phyloP scores from a whole-genome alignment of 2,329 filamentous ascomycete species.

The Bipolaris zeicola region DNA sequence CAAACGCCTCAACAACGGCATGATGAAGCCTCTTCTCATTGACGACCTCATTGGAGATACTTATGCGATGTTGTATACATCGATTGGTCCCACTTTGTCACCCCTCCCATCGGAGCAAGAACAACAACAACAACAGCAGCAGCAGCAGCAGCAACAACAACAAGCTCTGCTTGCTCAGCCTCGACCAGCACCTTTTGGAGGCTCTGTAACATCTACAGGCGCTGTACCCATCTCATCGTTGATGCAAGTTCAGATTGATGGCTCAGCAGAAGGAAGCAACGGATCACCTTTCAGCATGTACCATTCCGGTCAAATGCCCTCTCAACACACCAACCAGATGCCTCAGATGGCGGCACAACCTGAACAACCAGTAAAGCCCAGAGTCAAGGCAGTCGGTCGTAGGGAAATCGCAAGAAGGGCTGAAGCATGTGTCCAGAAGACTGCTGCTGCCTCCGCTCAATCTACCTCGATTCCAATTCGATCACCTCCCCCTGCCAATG shows the following conservation, averaged over 20 bases:
- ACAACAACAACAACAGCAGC: conserved; percentile 37
- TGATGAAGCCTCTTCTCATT: conserved; percentile 84
- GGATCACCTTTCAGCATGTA: conserved; percentile 34
- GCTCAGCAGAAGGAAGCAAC: conserved; percentile 21
- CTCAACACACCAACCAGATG: conserved; percentile 20
- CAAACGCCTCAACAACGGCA: conserved; percentile 79
- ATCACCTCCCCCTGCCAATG: conserved; percentile 31
- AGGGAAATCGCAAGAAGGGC: conserved; percentile 64
- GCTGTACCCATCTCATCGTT: conserved; percentile 38
- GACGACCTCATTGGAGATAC: conserved; percentile 94
- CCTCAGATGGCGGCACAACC: conserved; percentile 23
- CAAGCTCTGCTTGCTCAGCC: conserved; percentile 20
- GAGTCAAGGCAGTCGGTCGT: conserved; percentile 64
- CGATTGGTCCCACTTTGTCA: conserved; percentile 66
- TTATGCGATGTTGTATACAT: conserved; percentile 77
- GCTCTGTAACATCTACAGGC: conserved; percentile 11
- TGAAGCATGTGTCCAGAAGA: conserved; percentile 59
- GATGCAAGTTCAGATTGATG: conserved; percentile 43
- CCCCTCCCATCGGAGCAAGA: conserved; percentile 52
- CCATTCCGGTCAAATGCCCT: conserved; percentile 33
- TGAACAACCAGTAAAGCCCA: conserved; percentile 31
- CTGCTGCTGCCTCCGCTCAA: conserved; percentile 36
- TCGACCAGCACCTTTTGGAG: conserved; percentile 9
- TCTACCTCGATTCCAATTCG: conserved; percentile 43
- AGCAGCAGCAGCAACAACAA: conserved; percentile 39